phyloP scores from a whole-genome alignment of 2,329 filamentous ascomycete species.

The Hirsutella rhossiliensis region DNA sequence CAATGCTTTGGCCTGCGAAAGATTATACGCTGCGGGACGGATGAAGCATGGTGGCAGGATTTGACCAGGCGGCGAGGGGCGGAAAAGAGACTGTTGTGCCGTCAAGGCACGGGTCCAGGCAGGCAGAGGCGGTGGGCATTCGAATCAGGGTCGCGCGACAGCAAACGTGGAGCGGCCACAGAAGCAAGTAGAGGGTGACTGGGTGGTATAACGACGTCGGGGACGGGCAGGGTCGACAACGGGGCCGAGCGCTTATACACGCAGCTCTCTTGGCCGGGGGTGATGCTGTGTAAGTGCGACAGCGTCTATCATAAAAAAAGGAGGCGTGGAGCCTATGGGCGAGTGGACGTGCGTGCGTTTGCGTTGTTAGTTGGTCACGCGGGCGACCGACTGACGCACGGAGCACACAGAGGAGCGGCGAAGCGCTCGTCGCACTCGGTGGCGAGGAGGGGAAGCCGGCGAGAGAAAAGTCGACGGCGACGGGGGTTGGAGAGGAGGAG shows the following conservation, averaged over 20 bases:
- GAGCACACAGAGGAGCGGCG: neutral
- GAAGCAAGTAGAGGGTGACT: neutral
- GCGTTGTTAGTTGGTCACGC: conserved; percentile 1
- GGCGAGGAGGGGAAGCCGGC: neutral
- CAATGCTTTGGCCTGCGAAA: conserved; percentile 6
- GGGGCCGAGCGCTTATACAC: conserved; percentile 8
- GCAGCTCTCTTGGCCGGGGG: conserved; percentile 1
- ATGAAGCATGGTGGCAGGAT: conserved; percentile 11
- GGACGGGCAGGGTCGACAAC: neutral
- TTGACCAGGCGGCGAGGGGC: neutral
- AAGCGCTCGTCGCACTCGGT: neutral
- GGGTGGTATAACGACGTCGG: neutral
- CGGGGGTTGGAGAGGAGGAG: neutral
- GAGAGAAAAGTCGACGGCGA: neutral
- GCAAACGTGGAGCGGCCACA: neutral
- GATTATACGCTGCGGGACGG: conserved; percentile 8
- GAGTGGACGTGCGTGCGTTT: neutral
- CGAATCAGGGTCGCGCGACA: neutral
- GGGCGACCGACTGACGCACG: neutral
- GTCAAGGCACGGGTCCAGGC: neutral
- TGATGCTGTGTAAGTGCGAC: conserved; percentile 16
- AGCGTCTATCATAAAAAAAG: conserved; percentile 4
- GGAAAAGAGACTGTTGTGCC: neutral
- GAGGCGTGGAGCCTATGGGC: neutral
- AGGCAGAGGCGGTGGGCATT: neutral